These are phyloP conservation scores for Soucietia sequanensis DNA, from an alignment of 805 yeast species.

Conservation along the genomic window DNA sequence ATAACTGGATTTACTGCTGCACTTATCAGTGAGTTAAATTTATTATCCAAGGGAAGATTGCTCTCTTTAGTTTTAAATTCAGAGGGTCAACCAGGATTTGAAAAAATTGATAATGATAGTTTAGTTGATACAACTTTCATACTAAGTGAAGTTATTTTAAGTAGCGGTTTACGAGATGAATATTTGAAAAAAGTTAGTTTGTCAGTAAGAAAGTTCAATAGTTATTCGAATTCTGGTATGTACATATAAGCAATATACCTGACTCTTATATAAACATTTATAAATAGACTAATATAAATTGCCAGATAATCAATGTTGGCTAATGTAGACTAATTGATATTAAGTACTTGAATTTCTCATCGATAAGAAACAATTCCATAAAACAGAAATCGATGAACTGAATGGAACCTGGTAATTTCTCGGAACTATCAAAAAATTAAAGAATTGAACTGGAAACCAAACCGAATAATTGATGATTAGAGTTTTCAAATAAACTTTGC, in stretches of 20 bases:
- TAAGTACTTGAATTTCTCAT: conserved; percentile 52
- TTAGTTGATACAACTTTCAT: conserved; percentile 32
- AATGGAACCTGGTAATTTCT: conserved; percentile 84
- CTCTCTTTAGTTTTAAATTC: conserved; percentile 42
- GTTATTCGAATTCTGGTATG: conserved; percentile 27
- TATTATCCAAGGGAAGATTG: conserved; percentile 3
- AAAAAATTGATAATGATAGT: conserved; percentile 47
- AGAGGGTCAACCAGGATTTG: conserved; percentile 64
- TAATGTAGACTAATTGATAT: not conserved
- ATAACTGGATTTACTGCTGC: conserved; percentile 60
- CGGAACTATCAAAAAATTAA: conserved; percentile 71
- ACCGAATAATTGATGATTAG: conserved; percentile 65
- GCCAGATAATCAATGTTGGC: too few species aligned
- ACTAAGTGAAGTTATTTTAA: conserved; percentile 9
- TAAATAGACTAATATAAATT: too few species aligned
- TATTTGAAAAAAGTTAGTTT: conserved; percentile 15
- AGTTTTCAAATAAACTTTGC: conserved; percentile 65
- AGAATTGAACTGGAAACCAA: conserved; percentile 83
- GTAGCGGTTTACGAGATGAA: conserved; percentile 5
- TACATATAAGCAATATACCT: conserved; percentile 18
- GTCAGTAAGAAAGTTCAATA: conserved; percentile 20
- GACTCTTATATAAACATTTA: too few species aligned
- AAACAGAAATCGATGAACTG: conserved; percentile 77
- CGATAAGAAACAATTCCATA: conserved; percentile 93
- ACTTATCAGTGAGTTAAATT: conserved; percentile 24